A percentile compares a stretch with the other conserved stretches of the same genome.
phyloP scores from a whole-genome alignment of 2,329 filamentous ascomycete species.

The Trichoderma harzianum region DNA sequence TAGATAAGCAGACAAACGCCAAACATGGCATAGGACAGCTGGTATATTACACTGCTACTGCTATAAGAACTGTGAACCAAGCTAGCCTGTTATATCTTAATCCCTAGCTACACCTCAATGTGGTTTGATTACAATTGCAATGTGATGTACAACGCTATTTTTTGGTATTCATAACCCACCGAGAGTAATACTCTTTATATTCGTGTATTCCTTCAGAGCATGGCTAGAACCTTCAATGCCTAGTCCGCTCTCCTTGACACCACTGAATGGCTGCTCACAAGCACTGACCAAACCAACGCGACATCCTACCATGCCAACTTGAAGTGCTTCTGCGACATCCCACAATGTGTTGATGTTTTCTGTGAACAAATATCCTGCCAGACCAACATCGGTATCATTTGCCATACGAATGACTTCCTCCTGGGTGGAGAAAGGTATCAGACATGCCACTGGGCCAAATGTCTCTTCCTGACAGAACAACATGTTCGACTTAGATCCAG shows the following conservation, averaged over 20 bases:
- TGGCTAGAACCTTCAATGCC: background rate
- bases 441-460: slow-evolving; percentile 69
- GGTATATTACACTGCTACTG: too few relatives aligned
- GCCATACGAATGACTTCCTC: slow-evolving; percentile 67
- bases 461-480: slow-evolving; percentile 66
- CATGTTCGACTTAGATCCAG: slow-evolving; percentile 62
- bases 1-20: too few relatives aligned
- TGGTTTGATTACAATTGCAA: too few relatives aligned
- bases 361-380: slow-evolving; percentile 73
- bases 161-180: too few relatives aligned
- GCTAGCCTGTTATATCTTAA: too few relatives aligned
- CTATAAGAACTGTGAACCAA: too few relatives aligned
- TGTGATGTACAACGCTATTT: too few relatives aligned
- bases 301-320: slow-evolving; percentile 65
- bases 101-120: too few relatives aligned
- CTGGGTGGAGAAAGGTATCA: slow-evolving; percentile 69
- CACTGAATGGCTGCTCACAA: slow-evolving; percentile 7
- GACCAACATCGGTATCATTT: slow-evolving; percentile 65
- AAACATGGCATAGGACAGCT: too few relatives aligned
- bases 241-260: background rate
- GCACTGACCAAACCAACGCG: slow-evolving; percentile 48
- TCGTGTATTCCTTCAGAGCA: background rate
- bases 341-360: slow-evolving; percentile 38
- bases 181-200: background rate
- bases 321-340: slow-evolving; percentile 48